Percentiles rank a stretch among this genome's conserved stretches.
These are phyloP conservation scores for Suillus alpinus DNA, from an alignment of 768 basidiomycete genomes.

Conservation along the genomic window DNA sequence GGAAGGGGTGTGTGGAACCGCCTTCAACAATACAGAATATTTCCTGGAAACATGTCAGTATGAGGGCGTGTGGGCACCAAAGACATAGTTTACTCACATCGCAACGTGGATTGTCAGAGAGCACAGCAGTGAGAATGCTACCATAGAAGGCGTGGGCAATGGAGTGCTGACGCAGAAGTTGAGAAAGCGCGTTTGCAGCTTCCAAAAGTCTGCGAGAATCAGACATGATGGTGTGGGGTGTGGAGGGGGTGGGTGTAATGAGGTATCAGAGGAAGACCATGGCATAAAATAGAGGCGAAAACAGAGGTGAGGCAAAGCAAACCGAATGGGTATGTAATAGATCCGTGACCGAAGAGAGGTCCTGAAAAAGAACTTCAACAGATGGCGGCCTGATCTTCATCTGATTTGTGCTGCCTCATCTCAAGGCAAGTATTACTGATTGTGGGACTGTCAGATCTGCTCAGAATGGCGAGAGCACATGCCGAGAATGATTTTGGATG, in stretches of 20 bases:
- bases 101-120: conserved; percentile 61
- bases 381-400: conserved; percentile 29
- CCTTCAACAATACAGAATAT: conserved; percentile 83
- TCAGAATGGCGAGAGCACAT: conserved; percentile 9
- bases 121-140: conserved; percentile 64
- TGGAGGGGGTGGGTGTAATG: conserved; percentile 22
- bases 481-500: conserved; percentile 3
- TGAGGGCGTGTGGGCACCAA: not conserved
- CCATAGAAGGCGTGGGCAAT: conserved; percentile 85
- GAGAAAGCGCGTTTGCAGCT: conserved; percentile 74
- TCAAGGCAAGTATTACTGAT: conserved; percentile 15
- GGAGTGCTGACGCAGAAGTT: conserved; percentile 49
- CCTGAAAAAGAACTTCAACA: conserved; percentile 36
- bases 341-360: conserved; percentile 43
- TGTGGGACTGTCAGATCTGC: conserved; percentile 28
- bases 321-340: conserved; percentile 49
- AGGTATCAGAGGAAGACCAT: conserved; percentile 46
- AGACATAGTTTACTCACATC: conserved; percentile 48
- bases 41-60: conserved; percentile 49
- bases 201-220: conserved; percentile 74
- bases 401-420: conserved; percentile 18
- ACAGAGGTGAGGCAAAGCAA: conserved; percentile 38
- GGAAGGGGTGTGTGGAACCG: conserved; percentile 70
- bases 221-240: conserved; percentile 42
- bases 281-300: conserved; percentile 39